Base-by-base conservation (phyloP, 495 filamentous ascomycete species). In the Trichodelitschia bisporula region DNA sequence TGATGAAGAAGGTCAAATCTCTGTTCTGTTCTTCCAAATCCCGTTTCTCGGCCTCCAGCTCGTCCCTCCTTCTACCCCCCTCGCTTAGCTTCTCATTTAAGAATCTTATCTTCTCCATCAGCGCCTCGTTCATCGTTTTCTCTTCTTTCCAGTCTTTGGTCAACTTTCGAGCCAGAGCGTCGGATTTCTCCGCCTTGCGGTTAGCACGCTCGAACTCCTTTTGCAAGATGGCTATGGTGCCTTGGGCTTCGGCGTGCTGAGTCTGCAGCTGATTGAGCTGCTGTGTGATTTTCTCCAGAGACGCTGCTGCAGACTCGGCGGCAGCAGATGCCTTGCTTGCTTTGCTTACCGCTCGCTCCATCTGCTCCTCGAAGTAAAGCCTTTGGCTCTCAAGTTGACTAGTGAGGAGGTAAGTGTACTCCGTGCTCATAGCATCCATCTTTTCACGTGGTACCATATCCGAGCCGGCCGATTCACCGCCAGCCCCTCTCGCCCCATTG, bases 341-440 rank as follows among this genome's bases (percentile, higher is more conserved):
- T 49, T 95, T 97, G 50, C 91, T 82, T 0, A 71, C 84, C 1
- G 82, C 80, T 33, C 86, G 80, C 42, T 73, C 73, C 35, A 97
- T 63, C 47, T 90, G 69, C 40, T 86, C 84, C 44, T 93, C 86
- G 42, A 90, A 97, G 48, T 95, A 97, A 3, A 74, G 59, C 26
- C 86, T 69, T 42, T 97, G 86, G 33, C 67, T 74, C 40, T 95
- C 89, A 13, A 97, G 64, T 47, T 97, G 86, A 33, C 63, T 73
- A 6, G 77, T 90, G 1, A 95, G 66, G 4, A 97, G 68, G 41
- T 91, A 79, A 4, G 86, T 79, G 46, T 95, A 95, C 53, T 97
- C 86, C 35, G 79, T 65, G 34, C 74, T 76, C 47, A 95, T 86
- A 37, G 66, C 75, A 26, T 97, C 86, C 11, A 95, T 58, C 50